These are phyloP conservation scores for Pyrenophora graminea DNA, from an alignment of 2,329 filamentous ascomycete species.

Conservation along the genomic window DNA sequence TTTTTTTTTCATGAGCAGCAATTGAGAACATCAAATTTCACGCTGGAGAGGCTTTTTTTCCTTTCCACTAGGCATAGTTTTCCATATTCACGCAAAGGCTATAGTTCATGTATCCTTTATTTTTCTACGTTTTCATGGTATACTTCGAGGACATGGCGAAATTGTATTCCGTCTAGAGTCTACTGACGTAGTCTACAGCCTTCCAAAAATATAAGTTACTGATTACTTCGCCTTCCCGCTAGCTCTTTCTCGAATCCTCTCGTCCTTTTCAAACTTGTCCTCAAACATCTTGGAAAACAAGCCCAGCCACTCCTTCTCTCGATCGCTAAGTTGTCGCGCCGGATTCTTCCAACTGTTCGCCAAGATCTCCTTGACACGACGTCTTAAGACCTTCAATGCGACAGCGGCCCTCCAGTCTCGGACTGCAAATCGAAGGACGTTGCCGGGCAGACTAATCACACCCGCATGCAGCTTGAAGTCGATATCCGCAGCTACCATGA, in stretches of 20 bases:
- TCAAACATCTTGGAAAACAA: conserved; percentile 38
- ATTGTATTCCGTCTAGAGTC: no score
- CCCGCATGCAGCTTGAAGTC: conserved; percentile 90
- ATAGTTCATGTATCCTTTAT: no score
- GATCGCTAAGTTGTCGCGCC: conserved; percentile 44
- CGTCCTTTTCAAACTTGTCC: conserved; percentile 39
- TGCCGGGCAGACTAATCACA: conserved; percentile 83
- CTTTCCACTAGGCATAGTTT: no score
- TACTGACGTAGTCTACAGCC: no score
- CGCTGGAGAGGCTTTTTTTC: no score
- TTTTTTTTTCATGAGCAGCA: no score
- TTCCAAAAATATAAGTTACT: no score
- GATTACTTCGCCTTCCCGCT: conserved; percentile 35
- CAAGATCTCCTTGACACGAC: conserved; percentile 74
- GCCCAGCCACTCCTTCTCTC: conserved; percentile 51
- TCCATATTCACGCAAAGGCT: no score
- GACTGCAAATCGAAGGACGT: conserved; percentile 80
- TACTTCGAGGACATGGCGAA: no score
- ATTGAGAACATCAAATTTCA: no score
- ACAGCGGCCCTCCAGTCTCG: conserved; percentile 89
- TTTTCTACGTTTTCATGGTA: no score
- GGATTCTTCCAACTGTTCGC: conserved; percentile 67
- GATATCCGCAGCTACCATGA: conserved; percentile 81
- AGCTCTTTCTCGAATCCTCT: conserved; percentile 36
- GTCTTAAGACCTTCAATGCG: conserved; percentile 80